Evolutionary conservation across 495 filamentous ascomycete species (phyloP).

Genomic region (Hypoxylon perforatum): DNA sequence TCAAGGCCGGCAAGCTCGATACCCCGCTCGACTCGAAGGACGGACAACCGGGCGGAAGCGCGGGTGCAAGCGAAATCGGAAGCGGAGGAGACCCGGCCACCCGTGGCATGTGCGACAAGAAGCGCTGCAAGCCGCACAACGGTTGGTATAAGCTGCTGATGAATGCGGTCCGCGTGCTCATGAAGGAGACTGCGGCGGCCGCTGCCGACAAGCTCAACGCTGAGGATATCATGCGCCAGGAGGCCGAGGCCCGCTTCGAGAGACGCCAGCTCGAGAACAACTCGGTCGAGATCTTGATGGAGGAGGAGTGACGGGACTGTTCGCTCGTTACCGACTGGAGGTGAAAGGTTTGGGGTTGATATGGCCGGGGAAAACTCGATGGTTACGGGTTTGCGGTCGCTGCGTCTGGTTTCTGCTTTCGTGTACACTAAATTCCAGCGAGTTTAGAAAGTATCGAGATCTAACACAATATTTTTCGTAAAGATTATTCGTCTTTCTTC

Average conservation of each 20-base stretch:
- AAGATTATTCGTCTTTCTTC: no score
- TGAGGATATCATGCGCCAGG: slow-evolving; percentile 54
- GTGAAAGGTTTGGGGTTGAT: no score
- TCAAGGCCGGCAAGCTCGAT: slow-evolving; percentile 52
- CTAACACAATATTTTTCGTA: no score
- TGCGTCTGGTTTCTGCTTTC: not conserved
- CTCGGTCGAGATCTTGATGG: slow-evolving; percentile 44
- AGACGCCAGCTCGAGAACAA: slow-evolving; percentile 53
- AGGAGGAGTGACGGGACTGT: not conserved
- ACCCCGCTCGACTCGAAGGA: slow-evolving; percentile 32
- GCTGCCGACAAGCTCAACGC: slow-evolving; percentile 55
- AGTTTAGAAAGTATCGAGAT: not conserved
- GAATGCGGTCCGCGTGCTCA: slow-evolving; percentile 52
- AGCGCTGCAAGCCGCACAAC: slow-evolving; percentile 60
- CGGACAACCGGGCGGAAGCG: no score
- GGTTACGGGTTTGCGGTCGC: not conserved
- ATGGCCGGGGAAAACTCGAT: not conserved
- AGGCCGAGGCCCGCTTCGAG: slow-evolving; percentile 52
- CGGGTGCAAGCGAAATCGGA: no score
- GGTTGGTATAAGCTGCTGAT: slow-evolving; percentile 57
- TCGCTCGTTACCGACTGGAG: not conserved
- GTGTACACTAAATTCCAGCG: not conserved
- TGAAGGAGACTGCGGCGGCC: slow-evolving; percentile 58
- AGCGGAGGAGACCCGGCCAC: slow-evolving; percentile 41
- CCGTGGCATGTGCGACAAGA: slow-evolving; percentile 58